Conservation (phyloP, 1,284 basidiomycete species). For the Microbotryum lychnidis-dioicae region DNA sequence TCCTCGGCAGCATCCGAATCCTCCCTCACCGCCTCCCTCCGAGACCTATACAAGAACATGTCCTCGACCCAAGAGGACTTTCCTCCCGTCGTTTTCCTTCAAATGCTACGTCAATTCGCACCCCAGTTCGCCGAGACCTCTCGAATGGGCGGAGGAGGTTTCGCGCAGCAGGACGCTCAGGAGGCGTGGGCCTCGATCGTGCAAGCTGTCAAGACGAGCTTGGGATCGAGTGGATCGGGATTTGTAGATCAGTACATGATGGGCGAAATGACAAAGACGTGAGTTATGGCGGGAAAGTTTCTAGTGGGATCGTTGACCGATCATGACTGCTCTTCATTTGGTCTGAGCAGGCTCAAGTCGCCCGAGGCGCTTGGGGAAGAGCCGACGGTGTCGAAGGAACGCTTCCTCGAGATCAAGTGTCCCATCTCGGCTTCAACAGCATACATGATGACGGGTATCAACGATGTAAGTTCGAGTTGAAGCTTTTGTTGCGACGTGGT, state of each 20-base stretch:
- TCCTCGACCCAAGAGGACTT: conserved; percentile 66
- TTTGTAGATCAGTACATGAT: conserved; percentile 82
- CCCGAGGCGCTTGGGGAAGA: conserved; percentile 71
- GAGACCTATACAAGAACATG: conserved; percentile 67
- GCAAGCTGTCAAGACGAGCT: conserved; percentile 59
- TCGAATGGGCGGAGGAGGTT: conserved; percentile 48
- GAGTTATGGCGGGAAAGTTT: conserved; percentile 38
- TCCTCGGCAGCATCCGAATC: conserved; percentile 35
- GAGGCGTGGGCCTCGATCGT: conserved; percentile 85
- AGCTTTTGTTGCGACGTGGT: background rate
- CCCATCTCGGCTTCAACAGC: conserved; percentile 82
- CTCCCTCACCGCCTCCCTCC: conserved; percentile 51
- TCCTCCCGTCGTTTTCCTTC: conserved; percentile 63
- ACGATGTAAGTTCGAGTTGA: conserved; percentile 54
- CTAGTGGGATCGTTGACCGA: background rate
- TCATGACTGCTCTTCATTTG: background rate
- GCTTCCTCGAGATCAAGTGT: conserved; percentile 81
- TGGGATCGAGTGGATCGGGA: conserved; percentile 42
- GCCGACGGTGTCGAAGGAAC: conserved; percentile 57
- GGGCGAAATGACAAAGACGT: conserved; percentile 74
- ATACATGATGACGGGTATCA: conserved; percentile 79
- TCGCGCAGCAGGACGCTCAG: conserved; percentile 93
- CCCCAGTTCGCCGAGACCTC: conserved; percentile 85
- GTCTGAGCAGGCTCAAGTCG: conserved; percentile 56
- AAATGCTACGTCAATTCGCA: conserved; percentile 62